Evolutionary conservation across 2,329 filamentous ascomycete genomes (phyloP), one percentile per base, ranked within the genome.

Genomic region (Lasiodiplodia gonubiensis): DNA sequence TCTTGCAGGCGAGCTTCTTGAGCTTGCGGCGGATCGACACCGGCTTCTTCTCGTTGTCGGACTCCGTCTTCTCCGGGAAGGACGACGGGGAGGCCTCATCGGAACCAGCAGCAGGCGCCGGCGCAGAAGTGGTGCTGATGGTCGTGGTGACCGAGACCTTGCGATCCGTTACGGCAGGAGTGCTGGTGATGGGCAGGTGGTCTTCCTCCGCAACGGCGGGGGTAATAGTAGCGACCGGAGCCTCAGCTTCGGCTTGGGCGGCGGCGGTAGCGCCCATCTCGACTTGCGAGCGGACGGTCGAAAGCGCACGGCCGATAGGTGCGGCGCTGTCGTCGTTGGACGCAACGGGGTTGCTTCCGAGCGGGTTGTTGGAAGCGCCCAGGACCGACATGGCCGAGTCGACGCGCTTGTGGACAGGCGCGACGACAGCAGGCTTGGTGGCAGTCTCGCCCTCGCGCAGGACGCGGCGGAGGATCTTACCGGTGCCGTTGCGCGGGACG

Each of bases 401-500:
- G 52, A 54, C 52, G 4, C 52, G 52, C 30, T 33, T 33, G 52
- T 54, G 52, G 16, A 33, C n/a, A 27, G 27, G 52, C 30, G 30
- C 30, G 7, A 33, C 30, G 30, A 33, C 30, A 33, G 30, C 30
- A 33, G 18, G 52, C 52, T 21, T n/a, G 42, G n/a, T 21, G 42
- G 8, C 30, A 33, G 8, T 35, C 49, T 39, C 33, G 18, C 21
- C 49, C 5, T 67, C 49, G 33, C 66, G 59, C 25, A 67, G 55
- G 7, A 67, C 33, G 5, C 65, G 65, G 16, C 65, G 54, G 42
- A 67, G 39, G 21, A 67, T 67, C 39, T 67, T 67, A n/a, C 66
- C 66, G 2, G 66, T 67, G 7, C 39, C 37, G 30, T 64, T 67
- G 37, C 57, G 66, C 18, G 66, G 66, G 11, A 67, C 39, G 3